Percentiles rank a stretch among this genome's conserved stretches.
Conservation (phyloP, 2,329 filamentous ascomycete species). For the Sporothrix brasiliensis region DNA sequence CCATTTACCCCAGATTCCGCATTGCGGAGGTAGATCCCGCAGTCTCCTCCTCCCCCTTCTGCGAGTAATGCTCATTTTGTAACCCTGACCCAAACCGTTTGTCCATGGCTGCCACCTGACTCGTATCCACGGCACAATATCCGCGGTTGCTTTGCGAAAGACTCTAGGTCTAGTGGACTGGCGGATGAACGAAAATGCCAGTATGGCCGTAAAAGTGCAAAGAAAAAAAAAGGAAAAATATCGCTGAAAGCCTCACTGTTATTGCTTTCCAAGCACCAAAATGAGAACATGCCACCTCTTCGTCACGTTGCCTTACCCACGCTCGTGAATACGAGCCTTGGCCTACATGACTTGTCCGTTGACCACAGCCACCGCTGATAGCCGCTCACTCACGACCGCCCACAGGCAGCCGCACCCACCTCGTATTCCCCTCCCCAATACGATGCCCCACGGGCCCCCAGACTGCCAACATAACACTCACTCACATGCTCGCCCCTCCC, state of each 20-base stretch:
- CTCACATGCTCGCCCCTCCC: constrained; percentile 14
- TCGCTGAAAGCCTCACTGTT: too few relatives aligned
- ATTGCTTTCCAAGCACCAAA: not conserved
- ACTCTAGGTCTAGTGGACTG: not conserved
- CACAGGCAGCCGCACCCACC: not conserved
- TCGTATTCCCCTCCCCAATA: not conserved
- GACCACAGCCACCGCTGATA: not conserved
- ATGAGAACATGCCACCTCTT: not conserved
- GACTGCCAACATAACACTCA: not conserved
- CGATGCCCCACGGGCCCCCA: not conserved
- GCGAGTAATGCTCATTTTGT: not conserved
- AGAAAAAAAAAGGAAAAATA: not conserved
- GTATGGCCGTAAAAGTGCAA: not conserved
- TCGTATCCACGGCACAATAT: constrained; percentile 14
- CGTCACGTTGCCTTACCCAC: not conserved
- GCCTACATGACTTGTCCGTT: not conserved
- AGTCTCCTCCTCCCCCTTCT: not conserved
- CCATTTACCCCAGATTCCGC: constrained; percentile 25
- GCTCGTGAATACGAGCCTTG: constrained; percentile 17
- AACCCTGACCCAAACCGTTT: not conserved
- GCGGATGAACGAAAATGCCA: not conserved
- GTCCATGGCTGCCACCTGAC: not conserved
- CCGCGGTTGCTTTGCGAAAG: not conserved
- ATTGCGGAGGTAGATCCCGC: constrained; percentile 19
- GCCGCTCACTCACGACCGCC: too few relatives aligned